A percentile compares a stretch with the other conserved stretches of the same genome.
phyloP scores from a whole-genome alignment of 169 alveolate genomes.

The Besnoitia besnoiti region DNA sequence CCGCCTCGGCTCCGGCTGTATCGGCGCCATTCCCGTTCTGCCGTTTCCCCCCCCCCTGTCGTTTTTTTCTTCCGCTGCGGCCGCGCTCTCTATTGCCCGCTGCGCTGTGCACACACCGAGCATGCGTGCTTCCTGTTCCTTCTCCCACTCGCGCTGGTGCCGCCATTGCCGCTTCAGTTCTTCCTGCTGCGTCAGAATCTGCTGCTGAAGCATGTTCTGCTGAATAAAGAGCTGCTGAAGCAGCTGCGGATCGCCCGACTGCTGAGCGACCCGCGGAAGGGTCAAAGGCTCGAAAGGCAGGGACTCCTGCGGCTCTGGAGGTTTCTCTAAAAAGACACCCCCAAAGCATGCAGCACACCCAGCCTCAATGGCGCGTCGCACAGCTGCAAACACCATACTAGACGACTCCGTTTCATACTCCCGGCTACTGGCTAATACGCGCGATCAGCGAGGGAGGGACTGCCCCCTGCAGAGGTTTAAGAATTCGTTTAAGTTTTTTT shows the following conservation, averaged over 20 bases:
- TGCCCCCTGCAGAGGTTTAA: no score
- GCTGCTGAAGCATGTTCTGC: neutral
- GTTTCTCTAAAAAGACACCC: neutral
- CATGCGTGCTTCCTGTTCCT: neutral
- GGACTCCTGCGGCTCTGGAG: conserved; percentile 7
- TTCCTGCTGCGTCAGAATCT: neutral
- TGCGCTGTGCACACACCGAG: neutral
- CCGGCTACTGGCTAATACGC: no score
- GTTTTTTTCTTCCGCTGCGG: neutral
- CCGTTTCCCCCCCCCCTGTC: neutral
- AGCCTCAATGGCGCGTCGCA: no score
- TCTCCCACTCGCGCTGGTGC: conserved; percentile 22
- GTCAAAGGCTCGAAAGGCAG: neutral
- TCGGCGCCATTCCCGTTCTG: neutral
- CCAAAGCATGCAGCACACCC: neutral
- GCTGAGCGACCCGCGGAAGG: neutral
- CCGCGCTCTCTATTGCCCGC: neutral
- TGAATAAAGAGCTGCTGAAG: neutral
- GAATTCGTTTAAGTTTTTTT: no score
- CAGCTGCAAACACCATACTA: no score
- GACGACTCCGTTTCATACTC: no score
- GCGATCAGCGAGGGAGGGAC: no score
- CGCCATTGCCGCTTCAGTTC: neutral
- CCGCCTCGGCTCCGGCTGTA: neutral
- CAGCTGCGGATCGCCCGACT: neutral